Percentiles rank a stretch among this genome's conserved stretches.
Conservation (phyloP, 257 asterid species). For the Nicotiana tabacum region DNA sequence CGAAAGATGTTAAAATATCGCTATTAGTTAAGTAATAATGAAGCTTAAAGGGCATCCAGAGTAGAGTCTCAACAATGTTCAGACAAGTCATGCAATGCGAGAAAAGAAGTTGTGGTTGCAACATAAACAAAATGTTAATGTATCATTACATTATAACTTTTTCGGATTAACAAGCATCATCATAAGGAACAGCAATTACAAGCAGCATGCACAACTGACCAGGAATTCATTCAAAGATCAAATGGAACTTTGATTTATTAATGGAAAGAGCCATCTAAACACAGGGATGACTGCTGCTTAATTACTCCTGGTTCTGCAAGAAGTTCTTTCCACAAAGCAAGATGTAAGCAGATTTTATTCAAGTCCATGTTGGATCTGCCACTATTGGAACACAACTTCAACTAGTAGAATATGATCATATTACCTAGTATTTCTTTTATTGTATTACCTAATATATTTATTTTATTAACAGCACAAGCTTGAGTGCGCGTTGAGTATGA, state of each 20-base stretch:
- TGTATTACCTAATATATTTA: neutral
- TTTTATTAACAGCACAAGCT: neutral
- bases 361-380: neutral
- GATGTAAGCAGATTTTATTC: neutral
- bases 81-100: neutral
- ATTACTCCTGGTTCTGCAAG: neutral
- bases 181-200: neutral
- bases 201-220: neutral
- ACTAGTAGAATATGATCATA: neutral
- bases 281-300: neutral
- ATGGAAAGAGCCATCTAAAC: neutral
- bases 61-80: neutral
- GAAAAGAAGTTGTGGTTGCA: neutral
- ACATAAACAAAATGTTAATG: neutral
- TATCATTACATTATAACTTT: neutral
- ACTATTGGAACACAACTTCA: neutral
- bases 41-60: neutral
- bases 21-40: constrained; percentile 1
- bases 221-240: neutral
- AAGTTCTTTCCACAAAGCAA: neutral
- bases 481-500: neutral
- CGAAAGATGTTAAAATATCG: neutral
- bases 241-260: neutral
- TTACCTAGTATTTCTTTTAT: neutral
- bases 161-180: neutral